Base-by-base conservation (phyloP, 345 rosid genomes). In the Xanthoceras sorbifolium region DNA sequence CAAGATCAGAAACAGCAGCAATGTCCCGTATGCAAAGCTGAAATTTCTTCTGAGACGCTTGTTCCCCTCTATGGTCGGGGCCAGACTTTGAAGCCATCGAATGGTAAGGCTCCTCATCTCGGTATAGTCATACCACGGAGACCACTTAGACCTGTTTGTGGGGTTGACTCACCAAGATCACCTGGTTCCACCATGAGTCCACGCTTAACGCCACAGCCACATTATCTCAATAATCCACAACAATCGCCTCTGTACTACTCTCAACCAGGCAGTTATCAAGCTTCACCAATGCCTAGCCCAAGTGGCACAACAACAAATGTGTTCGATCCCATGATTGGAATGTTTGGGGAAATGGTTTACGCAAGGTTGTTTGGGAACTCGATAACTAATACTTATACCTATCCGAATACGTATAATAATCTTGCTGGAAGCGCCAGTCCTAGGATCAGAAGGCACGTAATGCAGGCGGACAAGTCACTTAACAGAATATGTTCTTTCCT, bases 11-110 rank as follows among this genome's bases (percentile, higher is more conserved):
- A 82, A 42, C 90, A 82, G 62, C 87, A 77, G 54, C 89, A 87
- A n/a, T 96, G 99, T 70, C 99, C 99, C 25, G 98, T 93, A 59
- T 96, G 99, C 86, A 93, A 90, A 85, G 82, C 98, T 1, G 88
- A 90, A 72, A 82, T 96, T 52, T 90, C 99, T 26, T 71, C 84
- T 29, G 74, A 90, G n/a, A 80, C 91, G 9, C 65, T 96, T 18
- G 85, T 96, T 71, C 99, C 99, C 6, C 94, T 96, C 10, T 93
- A 90, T 15, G 92, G 95, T 18, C 83, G 93, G 11, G 97, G 92
- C 72, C 88, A 78, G 69, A 80, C 87, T 44, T 68, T 71, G 2
- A 84, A 71, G 22, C 48, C 77, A 22, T 78, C 83, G 73, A 79
- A 59, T 69, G 76, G 42, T 71, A 73, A 64, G 70, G 80, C 83